These are phyloP conservation scores for Aspergillus incahuasiensis DNA, from an alignment of 495 filamentous ascomycete species.

Conservation along the genomic window DNA sequence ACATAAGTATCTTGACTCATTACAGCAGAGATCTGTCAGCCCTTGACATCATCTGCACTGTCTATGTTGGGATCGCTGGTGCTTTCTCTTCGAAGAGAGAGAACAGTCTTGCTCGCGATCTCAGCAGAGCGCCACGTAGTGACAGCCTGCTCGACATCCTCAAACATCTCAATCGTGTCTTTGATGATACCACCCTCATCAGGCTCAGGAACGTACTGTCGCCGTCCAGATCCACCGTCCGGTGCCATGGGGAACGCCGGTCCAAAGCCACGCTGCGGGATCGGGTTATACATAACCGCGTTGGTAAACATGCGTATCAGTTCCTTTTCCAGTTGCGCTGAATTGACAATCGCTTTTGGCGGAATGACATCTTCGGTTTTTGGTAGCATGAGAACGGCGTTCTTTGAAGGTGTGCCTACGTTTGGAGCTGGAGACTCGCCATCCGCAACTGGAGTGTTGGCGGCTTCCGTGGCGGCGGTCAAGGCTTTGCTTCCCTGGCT, in stretches of 20 bases:
- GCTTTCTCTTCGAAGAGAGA: slow-evolving; percentile 40
- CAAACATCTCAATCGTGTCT: slow-evolving; percentile 77
- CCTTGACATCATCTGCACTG: slow-evolving; percentile 39
- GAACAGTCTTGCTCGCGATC: slow-evolving; percentile 36
- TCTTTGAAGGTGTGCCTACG: slow-evolving; percentile 32
- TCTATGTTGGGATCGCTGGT: slow-evolving; percentile 41
- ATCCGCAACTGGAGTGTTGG: slow-evolving; percentile 43
- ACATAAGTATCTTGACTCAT: slow-evolving; percentile 25
- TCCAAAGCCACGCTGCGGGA: slow-evolving; percentile 64
- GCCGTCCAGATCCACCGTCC: slow-evolving; percentile 36
- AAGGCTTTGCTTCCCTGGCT: slow-evolving; percentile 72
- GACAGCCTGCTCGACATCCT: slow-evolving; percentile 63
- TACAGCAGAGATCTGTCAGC: slow-evolving; percentile 15
- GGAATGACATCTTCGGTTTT: slow-evolving; percentile 72
- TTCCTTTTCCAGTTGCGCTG: slow-evolving; percentile 89
- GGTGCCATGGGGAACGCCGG: slow-evolving; percentile 50
- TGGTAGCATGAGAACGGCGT: slow-evolving; percentile 50
- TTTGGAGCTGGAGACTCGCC: slow-evolving; percentile 39
- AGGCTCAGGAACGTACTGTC: slow-evolving; percentile 45
- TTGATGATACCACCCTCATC: slow-evolving; percentile 79
- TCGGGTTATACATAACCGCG: slow-evolving; percentile 93
- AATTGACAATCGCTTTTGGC: slow-evolving; percentile 89
- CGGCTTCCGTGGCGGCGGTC: slow-evolving; percentile 51
- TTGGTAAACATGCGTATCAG: slow-evolving; percentile 97
- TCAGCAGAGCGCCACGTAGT: slow-evolving; percentile 55